Evolutionary conservation across 2,329 filamentous ascomycete species (phyloP), one percentile per base, ranked within the genome.

Genomic region (Neonectria sp.): DNA sequence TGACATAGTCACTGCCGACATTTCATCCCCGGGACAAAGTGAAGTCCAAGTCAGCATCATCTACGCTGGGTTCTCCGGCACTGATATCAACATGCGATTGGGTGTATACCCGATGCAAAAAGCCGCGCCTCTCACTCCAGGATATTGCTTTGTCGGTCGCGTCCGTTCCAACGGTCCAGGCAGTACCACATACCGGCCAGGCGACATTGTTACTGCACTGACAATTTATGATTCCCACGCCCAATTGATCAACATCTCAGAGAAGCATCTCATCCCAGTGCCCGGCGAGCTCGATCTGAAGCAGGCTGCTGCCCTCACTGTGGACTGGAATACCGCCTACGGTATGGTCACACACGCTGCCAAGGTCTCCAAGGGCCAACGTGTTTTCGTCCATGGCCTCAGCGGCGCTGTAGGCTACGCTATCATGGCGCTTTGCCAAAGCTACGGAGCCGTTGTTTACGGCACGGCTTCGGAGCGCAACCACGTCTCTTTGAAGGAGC

Each of bases 301-400:
- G 31, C 78, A 83, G 68, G 84, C 81, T 0, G 75, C 80, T 0
- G 81, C 81, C 2, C 65, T 86, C 21, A 60, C 80, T 2, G 77
- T 83, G 2, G 85, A 87, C 75, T 87, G 85, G 85, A 81, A 70
- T 31, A 82, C 82, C 1, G 82, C 81, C 1, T 82, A 79, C 62
- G 75, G 72, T 17, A 77, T 84, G 74, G 79, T 82, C 8, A 65
- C 78, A n/a, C 81, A 75, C 49, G 68, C 68, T 4, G 83, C 83
- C 4, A 79, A 81, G 43, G 82, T 86, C 1, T 55, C 73, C 1
- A 75, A 77, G 25, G 85, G 84, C 33, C 80, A 85, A 62, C 80
- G 81, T 25, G 84, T 86, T 53, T 87, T 87, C 69, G 74, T 87
- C n/a, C 85, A 87, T 73, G 84, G 85, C 37, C 76, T 86, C 33